Evolutionary conservation across 2,329 filamentous ascomycete species (phyloP).

Genomic region (Didymella glomerata): DNA sequence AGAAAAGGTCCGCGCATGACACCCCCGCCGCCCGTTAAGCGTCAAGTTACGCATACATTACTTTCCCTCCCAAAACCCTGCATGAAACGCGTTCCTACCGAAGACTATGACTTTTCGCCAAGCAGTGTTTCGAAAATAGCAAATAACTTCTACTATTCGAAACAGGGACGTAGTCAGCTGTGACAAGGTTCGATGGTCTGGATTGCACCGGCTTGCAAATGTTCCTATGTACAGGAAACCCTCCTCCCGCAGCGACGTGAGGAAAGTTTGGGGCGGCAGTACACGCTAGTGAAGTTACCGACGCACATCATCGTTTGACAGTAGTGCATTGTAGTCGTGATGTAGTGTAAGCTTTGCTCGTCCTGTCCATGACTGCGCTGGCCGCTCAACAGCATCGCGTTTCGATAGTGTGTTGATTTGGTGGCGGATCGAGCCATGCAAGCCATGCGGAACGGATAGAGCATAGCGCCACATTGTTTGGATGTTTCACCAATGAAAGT

Average conservation of each 20-base stretch:
- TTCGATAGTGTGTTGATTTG: slow-evolving; percentile 13
- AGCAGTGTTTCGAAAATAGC: slow-evolving; percentile 7
- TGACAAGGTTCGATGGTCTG: slow-evolving; percentile 8
- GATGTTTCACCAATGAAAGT: slow-evolving; percentile 19
- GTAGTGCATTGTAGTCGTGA: slow-evolving; percentile 12
- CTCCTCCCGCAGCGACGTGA: too few relatives aligned
- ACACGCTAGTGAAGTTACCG: slow-evolving; percentile 5
- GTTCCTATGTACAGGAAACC: neutral
- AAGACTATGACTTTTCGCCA: neutral
- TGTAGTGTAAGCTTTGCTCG: slow-evolving; percentile 8
- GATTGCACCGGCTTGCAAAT: neutral
- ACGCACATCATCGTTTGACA: slow-evolving; percentile 16
- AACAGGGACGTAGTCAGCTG: neutral
- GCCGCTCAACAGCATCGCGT: neutral
- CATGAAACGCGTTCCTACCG: slow-evolving; percentile 5
- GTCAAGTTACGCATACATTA: slow-evolving; percentile 15
- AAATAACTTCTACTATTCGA: neutral
- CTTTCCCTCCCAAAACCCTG: neutral
- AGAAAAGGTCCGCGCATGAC: neutral
- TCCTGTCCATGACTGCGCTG: neutral
- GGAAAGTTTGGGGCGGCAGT: neutral
- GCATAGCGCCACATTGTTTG: slow-evolving; percentile 7
- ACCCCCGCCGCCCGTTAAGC: slow-evolving; percentile 4
- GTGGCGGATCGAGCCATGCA: slow-evolving; percentile 3
- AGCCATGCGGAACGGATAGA: neutral